Conservation (phyloP, 176 grass and related monocot genomes). For the Tillandsia fasciculata region DNA sequence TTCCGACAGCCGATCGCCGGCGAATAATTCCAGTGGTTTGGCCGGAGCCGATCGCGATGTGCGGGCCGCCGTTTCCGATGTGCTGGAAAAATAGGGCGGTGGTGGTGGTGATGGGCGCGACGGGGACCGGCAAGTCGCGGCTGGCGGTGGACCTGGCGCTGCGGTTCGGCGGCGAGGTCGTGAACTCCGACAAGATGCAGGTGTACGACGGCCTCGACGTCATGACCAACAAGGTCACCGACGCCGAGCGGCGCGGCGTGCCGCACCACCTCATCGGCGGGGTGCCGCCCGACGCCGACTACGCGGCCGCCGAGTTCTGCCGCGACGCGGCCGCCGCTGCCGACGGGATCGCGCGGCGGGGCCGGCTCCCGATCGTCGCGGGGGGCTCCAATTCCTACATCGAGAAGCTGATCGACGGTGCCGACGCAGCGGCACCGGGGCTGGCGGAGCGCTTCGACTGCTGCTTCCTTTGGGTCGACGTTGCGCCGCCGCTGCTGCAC, state of each 20-base stretch:
- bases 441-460: slow-evolving; percentile 16
- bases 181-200: slow-evolving; percentile 59
- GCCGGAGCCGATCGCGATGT: slow-evolving; percentile 4
- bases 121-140: slow-evolving; percentile 40
- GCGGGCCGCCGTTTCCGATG: background rate
- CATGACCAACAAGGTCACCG: slow-evolving; percentile 48
- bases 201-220: slow-evolving; percentile 27
- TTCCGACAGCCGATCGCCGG: background rate
- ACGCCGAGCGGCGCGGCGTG: slow-evolving; percentile 23
- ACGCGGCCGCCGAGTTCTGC: slow-evolving; percentile 32
- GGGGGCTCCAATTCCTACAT: slow-evolving; percentile 44
- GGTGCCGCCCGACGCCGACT: slow-evolving; percentile 20
- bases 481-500: slow-evolving; percentile 25
- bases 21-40: background rate
- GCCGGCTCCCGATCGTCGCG: slow-evolving; percentile 24
- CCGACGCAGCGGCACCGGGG: background rate
- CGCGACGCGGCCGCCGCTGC: slow-evolving; percentile 18
- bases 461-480: slow-evolving; percentile 52
- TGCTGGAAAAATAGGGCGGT: slow-evolving; percentile 24
- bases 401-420: slow-evolving; percentile 38
- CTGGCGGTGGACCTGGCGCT: slow-evolving; percentile 38
- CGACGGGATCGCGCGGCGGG: slow-evolving; percentile 6
- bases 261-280: slow-evolving; percentile 41
- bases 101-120: slow-evolving; percentile 51
- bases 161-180: slow-evolving; percentile 38